Evolutionary conservation across 306 rosid species (phyloP).

Genomic region (Biancaea sappan): DNA sequence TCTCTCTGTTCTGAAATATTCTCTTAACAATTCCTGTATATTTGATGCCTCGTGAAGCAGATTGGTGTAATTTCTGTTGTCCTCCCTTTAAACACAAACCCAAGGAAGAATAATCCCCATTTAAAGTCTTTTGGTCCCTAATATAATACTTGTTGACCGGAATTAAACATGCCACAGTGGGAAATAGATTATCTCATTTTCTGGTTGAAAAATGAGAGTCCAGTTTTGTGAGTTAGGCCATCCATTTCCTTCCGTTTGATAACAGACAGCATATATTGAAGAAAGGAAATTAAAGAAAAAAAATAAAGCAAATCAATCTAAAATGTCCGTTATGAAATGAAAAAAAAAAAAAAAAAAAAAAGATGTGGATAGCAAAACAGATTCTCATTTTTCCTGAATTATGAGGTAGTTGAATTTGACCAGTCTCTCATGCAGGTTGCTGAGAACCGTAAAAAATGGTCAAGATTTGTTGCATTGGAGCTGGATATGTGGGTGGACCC

Average conservation of each 20-base stretch:
- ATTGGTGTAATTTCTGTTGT: not conserved
- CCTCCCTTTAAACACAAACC: not conserved
- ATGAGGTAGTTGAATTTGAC: slow-evolving; percentile 3
- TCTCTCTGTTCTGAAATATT: not conserved
- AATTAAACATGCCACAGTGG: slow-evolving; percentile 6
- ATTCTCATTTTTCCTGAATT: too few species aligned
- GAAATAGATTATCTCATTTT: too few species aligned
- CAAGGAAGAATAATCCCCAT: not conserved
- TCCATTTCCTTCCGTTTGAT: too few species aligned
- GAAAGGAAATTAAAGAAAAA: too few species aligned
- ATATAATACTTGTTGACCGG: not conserved
- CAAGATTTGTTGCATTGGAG: slow-evolving; percentile 93
- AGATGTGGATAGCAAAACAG: too few species aligned
- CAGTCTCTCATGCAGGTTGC: slow-evolving; percentile 17
- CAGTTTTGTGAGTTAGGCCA: too few species aligned
- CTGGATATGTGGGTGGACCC: slow-evolving; percentile 92
- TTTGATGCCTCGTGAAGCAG: not conserved
- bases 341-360: too few species aligned
- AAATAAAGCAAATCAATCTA: too few species aligned
- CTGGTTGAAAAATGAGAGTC: too few species aligned
- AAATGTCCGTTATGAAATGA: too few species aligned
- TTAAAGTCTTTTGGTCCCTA: not conserved
- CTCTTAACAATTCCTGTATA: not conserved
- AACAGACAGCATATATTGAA: too few species aligned
- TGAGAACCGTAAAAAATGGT: slow-evolving; percentile 55